phyloP scores from a whole-genome alignment of 192 early-diverging fungal genomes.

The Backusella morwellensis region DNA sequence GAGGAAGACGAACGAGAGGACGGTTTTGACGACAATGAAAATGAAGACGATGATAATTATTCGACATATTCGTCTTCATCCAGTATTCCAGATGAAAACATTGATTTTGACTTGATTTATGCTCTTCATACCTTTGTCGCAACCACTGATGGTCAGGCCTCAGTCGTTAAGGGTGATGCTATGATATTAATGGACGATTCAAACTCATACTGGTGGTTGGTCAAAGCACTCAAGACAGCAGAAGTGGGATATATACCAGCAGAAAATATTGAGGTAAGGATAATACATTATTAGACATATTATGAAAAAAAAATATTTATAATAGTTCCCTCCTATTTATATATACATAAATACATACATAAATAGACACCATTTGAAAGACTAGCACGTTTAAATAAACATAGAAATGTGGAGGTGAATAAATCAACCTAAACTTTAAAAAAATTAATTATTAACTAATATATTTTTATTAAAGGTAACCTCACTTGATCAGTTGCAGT shows the following conservation, averaged over 20 bases:
- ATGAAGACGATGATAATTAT: constrained; percentile 21
- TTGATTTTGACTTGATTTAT: constrained; percentile 74
- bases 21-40: constrained; percentile 5
- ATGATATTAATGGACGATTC: constrained; percentile 75
- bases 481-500: constrained; percentile 18
- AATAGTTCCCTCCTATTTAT: not conserved
- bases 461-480: not conserved
- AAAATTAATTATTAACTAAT: not conserved
- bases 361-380: constrained; percentile 73
- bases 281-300: not conserved
- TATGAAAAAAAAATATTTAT: not conserved
- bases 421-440: constrained; percentile 2
- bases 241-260: constrained; percentile 85
- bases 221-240: constrained; percentile 57
- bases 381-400: constrained; percentile 74
- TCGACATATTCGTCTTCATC: constrained; percentile 19
- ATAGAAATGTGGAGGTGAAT: constrained; percentile 62
- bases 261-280: constrained; percentile 76
- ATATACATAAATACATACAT: not conserved
- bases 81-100: constrained; percentile 53
- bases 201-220: constrained; percentile 79
- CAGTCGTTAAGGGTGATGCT: constrained; percentile 69
- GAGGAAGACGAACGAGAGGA: constrained; percentile 9
- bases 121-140: constrained; percentile 81
- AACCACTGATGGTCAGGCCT: constrained; percentile 78